Base-by-base conservation (phyloP, 2,329 filamentous ascomycete species). In the Pseudocercospora vitis region DNA sequence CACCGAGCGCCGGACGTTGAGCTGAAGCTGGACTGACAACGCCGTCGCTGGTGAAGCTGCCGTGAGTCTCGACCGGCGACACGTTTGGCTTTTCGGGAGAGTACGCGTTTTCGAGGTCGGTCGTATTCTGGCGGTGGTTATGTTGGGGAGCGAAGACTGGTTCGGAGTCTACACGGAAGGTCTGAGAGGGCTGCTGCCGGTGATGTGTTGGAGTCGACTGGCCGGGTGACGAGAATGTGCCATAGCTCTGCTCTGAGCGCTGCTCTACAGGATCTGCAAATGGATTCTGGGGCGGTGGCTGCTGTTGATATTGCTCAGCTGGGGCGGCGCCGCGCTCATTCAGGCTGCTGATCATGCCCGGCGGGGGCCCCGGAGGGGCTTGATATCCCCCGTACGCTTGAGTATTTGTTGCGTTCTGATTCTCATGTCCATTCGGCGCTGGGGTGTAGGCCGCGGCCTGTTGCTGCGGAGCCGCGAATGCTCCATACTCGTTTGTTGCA, bases 231-330 rank as follows among this genome's bases (percentile, higher is more conserved):
- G 42, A 26, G 29, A 48, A 51, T 12, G 52, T 48, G n/a, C 58
- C 58, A 33, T 63, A 59, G 44, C 58, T 58, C 40, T 45, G 40
- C 23, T 45, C 9, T 19, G 45, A 50, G 7, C 58, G 55, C 48
- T 70, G 66, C 14, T 71, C 69, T 48, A 71, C 63, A 39, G 74
- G 73, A 58, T 76, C 74, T 3, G 69, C 70, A 52, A 76, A 76
- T 0, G 74, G 74, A 28, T 76, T 65, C 40, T 69, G 69, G 9
- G 40, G 23, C 16, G 23, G 19, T 35, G 59, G 44, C 16, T 47
- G 53, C 16, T 47, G 53, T 14, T 56, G 49, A 32, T 33, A 33
- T 29, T 55, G 48, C 29, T 54, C 48, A 12, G 48, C 50, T 48
- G 44, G 48, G 26, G 52, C 49, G 11, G 46, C 8, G 19, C 42